phyloP scores from a whole-genome alignment of 2,329 filamentous ascomycete genomes.

The Colletotrichum navitas region DNA sequence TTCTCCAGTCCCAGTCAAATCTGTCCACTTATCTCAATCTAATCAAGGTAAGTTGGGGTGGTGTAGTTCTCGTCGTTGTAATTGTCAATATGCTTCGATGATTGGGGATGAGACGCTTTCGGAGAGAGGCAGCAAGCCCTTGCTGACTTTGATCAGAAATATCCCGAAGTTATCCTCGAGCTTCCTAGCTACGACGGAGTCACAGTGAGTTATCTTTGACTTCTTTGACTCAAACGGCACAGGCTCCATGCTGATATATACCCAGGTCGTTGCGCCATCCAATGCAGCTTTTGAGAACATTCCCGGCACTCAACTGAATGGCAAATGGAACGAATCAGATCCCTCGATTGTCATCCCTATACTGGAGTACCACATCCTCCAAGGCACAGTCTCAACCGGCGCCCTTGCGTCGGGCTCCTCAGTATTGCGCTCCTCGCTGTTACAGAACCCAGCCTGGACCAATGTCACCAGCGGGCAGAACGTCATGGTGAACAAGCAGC shows the following conservation, averaged over 20 bases:
- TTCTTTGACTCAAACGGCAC: neutral
- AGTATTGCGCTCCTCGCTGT: slow-evolving; percentile 58
- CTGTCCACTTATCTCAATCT: slow-evolving; percentile 59
- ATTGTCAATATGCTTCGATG: neutral
- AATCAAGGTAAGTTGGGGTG: slow-evolving; percentile 53
- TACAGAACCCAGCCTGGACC: slow-evolving; percentile 57
- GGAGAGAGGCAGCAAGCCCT: neutral
- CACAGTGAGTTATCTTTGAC: slow-evolving; percentile 52
- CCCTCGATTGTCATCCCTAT: slow-evolving; percentile 60
- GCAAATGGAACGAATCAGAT: slow-evolving; percentile 60
- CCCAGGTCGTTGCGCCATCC: slow-evolving; percentile 67
- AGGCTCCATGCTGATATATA: neutral
- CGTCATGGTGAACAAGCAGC: slow-evolving; percentile 60
- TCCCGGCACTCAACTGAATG: slow-evolving; percentile 62
- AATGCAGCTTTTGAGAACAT: slow-evolving; percentile 70
- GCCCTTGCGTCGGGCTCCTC: slow-evolving; percentile 54
- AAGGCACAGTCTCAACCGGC: slow-evolving; percentile 59
- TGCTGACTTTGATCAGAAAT: slow-evolving; percentile 54
- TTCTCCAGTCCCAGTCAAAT: slow-evolving; percentile 55
- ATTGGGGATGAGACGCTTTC: neutral
- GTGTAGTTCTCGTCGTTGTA: neutral
- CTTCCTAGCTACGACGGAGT: slow-evolving; percentile 59
- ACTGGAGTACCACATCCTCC: slow-evolving; percentile 73
- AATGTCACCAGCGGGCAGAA: slow-evolving; percentile 65
- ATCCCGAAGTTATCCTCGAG: slow-evolving; percentile 59